Evolutionary conservation across 148 eudicot species (phyloP).

Genomic region (Heliosperma pusillum): DNA sequence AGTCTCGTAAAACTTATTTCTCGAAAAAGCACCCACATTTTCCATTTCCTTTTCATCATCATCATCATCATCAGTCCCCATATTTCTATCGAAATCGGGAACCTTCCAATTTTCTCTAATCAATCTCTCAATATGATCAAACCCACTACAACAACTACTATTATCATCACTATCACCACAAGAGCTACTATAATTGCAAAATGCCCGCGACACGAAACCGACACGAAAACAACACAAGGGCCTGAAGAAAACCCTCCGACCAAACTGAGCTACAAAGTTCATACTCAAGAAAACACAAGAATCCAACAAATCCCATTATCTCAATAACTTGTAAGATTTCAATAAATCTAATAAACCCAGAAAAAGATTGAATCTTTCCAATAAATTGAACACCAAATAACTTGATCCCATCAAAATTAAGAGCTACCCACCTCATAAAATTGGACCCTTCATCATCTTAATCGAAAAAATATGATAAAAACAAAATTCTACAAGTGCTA

Average conservation of each 20-base stretch:
- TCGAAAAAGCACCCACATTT: slow-evolving; percentile 19
- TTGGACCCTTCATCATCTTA: neutral
- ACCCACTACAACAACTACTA: slow-evolving; percentile 35
- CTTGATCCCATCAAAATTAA: slow-evolving; percentile 25
- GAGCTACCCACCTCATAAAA: slow-evolving; percentile 6
- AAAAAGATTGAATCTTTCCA: slow-evolving; percentile 21
- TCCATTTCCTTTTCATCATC: slow-evolving; percentile 12
- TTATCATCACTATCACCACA: slow-evolving; percentile 32
- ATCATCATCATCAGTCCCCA: slow-evolving; percentile 21
- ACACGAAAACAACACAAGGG: slow-evolving; percentile 24
- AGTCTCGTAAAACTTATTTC: slow-evolving; percentile 29
- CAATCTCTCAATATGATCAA: slow-evolving; percentile 42
- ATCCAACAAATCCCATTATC: slow-evolving; percentile 34
- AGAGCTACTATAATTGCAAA: slow-evolving; percentile 32
- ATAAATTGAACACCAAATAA: slow-evolving; percentile 16
- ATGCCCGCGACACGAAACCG: slow-evolving; percentile 27
- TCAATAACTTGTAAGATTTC: slow-evolving; percentile 3
- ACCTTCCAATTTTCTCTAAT: slow-evolving; percentile 42
- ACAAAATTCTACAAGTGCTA: neutral
- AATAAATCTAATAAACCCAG: slow-evolving; percentile 23
- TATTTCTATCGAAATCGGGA: slow-evolving; percentile 24
- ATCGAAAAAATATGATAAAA: neutral
- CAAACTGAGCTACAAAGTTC: slow-evolving; percentile 46
- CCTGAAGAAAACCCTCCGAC: slow-evolving; percentile 36
- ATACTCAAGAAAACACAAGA: slow-evolving; percentile 32